Conservation (phyloP, 768 basidiomycete species). For the Ramaria rubella region DNA sequence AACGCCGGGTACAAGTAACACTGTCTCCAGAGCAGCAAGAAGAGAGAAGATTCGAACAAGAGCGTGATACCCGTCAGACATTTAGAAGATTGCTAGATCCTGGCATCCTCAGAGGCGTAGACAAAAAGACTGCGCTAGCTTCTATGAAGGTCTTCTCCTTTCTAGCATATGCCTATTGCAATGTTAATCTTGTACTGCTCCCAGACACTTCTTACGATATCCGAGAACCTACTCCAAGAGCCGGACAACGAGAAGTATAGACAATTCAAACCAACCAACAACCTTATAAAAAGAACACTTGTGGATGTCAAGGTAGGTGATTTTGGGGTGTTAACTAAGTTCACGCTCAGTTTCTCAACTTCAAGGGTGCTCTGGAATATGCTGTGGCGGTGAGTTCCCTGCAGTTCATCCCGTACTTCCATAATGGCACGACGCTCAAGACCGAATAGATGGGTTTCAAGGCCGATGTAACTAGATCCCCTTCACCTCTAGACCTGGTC, state of each 20-base stretch:
- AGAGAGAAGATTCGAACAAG: constrained; percentile 25
- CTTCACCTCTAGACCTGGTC: background rate
- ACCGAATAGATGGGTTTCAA: constrained; percentile 60
- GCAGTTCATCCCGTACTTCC: background rate
- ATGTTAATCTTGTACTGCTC: constrained; percentile 16
- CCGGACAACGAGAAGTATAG: constrained; percentile 68
- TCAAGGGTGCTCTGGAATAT: constrained; percentile 65
- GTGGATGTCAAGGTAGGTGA: constrained; percentile 46
- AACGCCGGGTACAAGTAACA: constrained; percentile 2
- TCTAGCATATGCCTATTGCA: constrained; percentile 10
- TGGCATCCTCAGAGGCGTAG: constrained; percentile 67
- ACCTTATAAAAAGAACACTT: constrained; percentile 54
- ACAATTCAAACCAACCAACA: constrained; percentile 72
- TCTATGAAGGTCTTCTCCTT: constrained; percentile 52
- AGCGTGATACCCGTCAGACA: constrained; percentile 61
- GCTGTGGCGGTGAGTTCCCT: constrained; percentile 59
- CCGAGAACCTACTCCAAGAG: constrained; percentile 67
- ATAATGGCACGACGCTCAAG: background rate
- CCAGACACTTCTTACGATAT: constrained; percentile 60
- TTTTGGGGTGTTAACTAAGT: background rate
- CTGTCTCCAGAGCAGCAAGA: constrained; percentile 11
- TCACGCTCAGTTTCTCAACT: background rate
- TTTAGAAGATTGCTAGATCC: constrained; percentile 76
- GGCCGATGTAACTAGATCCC: constrained; percentile 43
- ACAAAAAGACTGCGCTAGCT: constrained; percentile 49